Percentiles rank a stretch among this genome's conserved stretches.
phyloP scores from a whole-genome alignment of 441 rosid species.

The Erodium chrysanthum region DNA sequence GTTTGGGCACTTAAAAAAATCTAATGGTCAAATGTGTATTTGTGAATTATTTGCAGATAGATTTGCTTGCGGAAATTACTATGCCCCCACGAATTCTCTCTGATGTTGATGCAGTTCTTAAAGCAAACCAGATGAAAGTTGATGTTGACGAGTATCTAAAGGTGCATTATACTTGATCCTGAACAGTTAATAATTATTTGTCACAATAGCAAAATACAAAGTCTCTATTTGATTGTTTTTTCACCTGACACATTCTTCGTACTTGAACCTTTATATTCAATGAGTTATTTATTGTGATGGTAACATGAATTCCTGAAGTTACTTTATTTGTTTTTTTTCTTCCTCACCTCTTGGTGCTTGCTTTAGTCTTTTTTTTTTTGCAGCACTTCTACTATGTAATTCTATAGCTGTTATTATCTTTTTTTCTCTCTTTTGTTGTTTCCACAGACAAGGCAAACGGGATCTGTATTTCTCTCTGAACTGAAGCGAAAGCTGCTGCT shows the following conservation, averaged over 20 bases:
- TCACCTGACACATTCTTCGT: background rate
- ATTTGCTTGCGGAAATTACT: conserved; percentile 84
- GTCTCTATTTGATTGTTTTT: background rate
- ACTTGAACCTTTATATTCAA: background rate
- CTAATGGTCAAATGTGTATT: background rate
- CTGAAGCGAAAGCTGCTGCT: conserved; percentile 79
- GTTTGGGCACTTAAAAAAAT: background rate
- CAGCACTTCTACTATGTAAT: background rate
- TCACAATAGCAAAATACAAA: too few relatives aligned
- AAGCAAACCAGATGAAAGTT: conserved; percentile 75
- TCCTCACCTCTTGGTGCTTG: background rate
- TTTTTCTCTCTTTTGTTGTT: conserved; percentile 1
- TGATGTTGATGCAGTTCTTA: conserved; percentile 88
- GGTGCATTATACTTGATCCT: conserved; percentile 27
- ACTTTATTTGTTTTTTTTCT: background rate
- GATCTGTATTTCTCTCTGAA: conserved; percentile 61
- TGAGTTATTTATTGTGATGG: background rate
- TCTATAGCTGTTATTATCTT: background rate
- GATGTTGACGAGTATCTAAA: conserved; percentile 93
- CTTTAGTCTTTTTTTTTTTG: background rate
- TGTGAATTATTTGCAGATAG: conserved; percentile 45
- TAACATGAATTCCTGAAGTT: background rate
- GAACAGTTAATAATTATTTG: background rate
- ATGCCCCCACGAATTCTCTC: conserved; percentile 80
- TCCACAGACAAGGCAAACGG: conserved; percentile 64